These are phyloP conservation scores for Irpex sp. DNA, from an alignment of 1,284 basidiomycete species.

Conservation along the genomic window DNA sequence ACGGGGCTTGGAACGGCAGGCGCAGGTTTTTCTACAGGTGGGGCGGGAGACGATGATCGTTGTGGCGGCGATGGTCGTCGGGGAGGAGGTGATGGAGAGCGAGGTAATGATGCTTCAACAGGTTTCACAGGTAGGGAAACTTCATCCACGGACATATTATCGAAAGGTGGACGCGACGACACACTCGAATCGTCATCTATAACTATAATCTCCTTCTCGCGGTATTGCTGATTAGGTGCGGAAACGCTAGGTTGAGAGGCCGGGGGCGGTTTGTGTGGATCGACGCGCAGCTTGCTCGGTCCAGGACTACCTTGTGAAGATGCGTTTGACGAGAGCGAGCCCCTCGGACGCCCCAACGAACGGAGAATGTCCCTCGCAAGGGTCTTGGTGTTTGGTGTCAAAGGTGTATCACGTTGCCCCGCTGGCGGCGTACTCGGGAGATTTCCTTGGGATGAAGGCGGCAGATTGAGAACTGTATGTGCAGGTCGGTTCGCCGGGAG, in stretches of 20 bases:
- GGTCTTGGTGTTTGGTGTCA: conserved; percentile 33
- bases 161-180: neutral
- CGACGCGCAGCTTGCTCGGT: neutral
- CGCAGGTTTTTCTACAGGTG: neutral
- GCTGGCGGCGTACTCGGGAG: conserved; percentile 3
- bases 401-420: conserved; percentile 25
- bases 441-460: neutral
- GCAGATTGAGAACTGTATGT: neutral
- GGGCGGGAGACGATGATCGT: neutral
- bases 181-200: neutral
- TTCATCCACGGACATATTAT: neutral
- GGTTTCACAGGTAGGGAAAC: neutral
- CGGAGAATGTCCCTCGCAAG: conserved; percentile 41
- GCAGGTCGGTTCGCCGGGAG: neutral
- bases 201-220: neutral
- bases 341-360: conserved; percentile 30
- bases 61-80: neutral
- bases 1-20: neutral
- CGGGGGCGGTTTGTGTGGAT: neutral
- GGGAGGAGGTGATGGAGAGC: neutral
- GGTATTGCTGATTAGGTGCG: neutral
- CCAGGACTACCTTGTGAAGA: neutral
- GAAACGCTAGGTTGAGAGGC: neutral
- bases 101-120: neutral
- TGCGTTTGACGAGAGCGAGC: conserved; percentile 1